phyloP scores from a whole-genome alignment of 495 filamentous ascomycete genomes.

The Neurospora sp. region DNA sequence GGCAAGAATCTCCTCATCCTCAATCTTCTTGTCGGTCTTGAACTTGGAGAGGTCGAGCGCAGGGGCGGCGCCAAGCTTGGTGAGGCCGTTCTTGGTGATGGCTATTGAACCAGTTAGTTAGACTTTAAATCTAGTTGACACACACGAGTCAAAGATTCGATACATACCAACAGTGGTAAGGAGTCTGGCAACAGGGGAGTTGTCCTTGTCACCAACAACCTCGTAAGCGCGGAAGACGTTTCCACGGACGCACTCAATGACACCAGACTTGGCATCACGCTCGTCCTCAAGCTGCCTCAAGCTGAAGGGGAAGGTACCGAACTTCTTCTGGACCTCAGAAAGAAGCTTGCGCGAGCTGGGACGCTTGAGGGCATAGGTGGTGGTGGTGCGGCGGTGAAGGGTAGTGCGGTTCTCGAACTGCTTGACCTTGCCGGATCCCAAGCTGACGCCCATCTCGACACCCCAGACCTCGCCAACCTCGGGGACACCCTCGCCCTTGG shows the following conservation, averaged over 20 bases:
- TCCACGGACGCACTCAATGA: conserved; percentile 85
- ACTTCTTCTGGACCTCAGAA: conserved; percentile 90
- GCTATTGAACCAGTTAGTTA: conserved; percentile 41
- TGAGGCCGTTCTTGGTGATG: conserved; percentile 95
- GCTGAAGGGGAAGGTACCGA: conserved; percentile 95
- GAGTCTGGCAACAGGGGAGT: conserved; percentile 67
- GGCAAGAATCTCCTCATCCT: conserved; percentile 86
- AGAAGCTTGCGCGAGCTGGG: conserved; percentile 81
- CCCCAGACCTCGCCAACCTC: conserved; percentile 96
- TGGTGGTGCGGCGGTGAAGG: conserved; percentile 82
- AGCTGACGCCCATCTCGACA: conserved; percentile 85
- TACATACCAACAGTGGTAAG: conserved; percentile 86
- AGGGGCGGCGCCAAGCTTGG: conserved; percentile 67
- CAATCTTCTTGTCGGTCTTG: conserved; percentile 96
- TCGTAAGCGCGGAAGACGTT: conserved; percentile 93
- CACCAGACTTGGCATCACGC: conserved; percentile 88
- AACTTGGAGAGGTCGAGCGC: conserved; percentile 61
- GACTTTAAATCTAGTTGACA: neutral
- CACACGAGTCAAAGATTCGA: neutral
- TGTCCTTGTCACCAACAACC: conserved; percentile 85
- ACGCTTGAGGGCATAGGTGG: conserved; percentile 83
- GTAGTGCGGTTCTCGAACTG: conserved; percentile 75
- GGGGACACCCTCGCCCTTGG: conserved; percentile 83
- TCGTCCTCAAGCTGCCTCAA: conserved; percentile 95
- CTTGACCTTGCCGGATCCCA: conserved; percentile 92